Evolutionary conservation across 768 basidiomycete species (phyloP).

Genomic region (Sporobolomyces pararoseus): DNA sequence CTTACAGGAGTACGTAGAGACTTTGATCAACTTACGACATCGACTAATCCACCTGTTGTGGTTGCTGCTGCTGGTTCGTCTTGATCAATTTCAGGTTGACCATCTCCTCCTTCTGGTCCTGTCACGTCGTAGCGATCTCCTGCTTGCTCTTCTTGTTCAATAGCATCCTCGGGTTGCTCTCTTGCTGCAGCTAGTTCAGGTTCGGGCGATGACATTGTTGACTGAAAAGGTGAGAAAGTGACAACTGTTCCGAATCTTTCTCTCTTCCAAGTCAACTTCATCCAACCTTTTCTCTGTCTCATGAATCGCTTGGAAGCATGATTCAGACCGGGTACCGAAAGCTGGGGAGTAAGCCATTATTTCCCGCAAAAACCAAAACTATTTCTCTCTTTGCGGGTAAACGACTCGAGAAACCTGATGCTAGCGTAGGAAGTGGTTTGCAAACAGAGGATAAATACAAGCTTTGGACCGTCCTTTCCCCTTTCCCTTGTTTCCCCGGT

Average conservation of each 20-base stretch:
- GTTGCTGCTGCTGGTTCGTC: neutral
- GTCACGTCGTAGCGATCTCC: slow-evolving; percentile 11
- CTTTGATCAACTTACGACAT: slow-evolving; percentile 17
- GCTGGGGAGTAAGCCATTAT: too few species aligned
- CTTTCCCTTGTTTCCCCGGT: too few species aligned
- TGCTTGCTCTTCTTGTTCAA: neutral
- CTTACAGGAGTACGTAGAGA: too few species aligned
- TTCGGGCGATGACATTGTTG: slow-evolving; percentile 3
- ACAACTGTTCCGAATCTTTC: neutral
- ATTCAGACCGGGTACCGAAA: too few species aligned
- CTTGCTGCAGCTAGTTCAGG: neutral
- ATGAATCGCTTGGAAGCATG: neutral
- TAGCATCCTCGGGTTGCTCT: neutral
- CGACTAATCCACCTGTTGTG: neutral
- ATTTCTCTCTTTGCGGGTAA: too few species aligned
- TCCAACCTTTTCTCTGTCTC: neutral
- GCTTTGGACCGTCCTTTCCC: too few species aligned
- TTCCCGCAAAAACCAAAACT: too few species aligned
- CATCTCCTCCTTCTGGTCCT: slow-evolving; percentile 6
- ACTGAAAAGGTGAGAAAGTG: neutral
- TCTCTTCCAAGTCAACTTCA: too few species aligned
- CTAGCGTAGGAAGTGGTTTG: too few species aligned
- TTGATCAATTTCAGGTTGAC: neutral
- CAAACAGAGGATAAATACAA: too few species aligned
- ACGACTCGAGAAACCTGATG: too few species aligned